These are phyloP conservation scores for Fusarium lateritium DNA, from an alignment of 2,329 filamentous ascomycete species.

Conservation along the genomic window DNA sequence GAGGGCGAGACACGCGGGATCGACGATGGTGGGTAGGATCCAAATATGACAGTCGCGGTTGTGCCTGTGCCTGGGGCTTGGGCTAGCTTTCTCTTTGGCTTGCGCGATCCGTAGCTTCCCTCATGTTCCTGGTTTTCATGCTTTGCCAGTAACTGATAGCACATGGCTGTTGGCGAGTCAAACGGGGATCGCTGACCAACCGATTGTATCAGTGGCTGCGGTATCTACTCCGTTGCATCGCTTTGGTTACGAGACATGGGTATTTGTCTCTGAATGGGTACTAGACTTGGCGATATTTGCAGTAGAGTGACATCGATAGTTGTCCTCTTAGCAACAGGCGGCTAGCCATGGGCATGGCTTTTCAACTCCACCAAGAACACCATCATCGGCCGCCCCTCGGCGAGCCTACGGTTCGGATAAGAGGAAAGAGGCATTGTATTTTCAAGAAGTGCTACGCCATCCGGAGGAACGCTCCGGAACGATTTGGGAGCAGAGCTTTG, in stretches of 20 bases:
- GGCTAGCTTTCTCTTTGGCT: constrained; percentile 24
- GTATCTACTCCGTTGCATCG: constrained; percentile 30
- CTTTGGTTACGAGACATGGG: constrained; percentile 24
- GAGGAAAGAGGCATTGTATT: not conserved
- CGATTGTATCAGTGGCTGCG: constrained; percentile 39
- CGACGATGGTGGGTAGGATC: constrained; percentile 49
- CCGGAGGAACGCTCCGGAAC: constrained; percentile 11
- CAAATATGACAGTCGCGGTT: constrained; percentile 40
- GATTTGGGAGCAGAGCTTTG: constrained; percentile 10
- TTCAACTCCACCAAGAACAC: constrained; percentile 43
- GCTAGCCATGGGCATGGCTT: constrained; percentile 31
- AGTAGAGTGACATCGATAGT: constrained; percentile 42
- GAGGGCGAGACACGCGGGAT: constrained; percentile 39
- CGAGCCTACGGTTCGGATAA: constrained; percentile 19
- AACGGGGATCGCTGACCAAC: constrained; percentile 26
- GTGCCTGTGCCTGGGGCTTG: constrained; percentile 42
- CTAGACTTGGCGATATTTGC: constrained; percentile 30
- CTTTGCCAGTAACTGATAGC: constrained; percentile 20
- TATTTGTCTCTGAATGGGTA: constrained; percentile 32
- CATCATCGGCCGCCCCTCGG: constrained; percentile 41
- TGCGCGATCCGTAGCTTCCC: constrained; percentile 30
- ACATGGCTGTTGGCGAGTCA: constrained; percentile 33
- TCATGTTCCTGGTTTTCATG: constrained; percentile 30
- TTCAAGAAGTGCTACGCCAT: not conserved
- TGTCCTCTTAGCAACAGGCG: constrained; percentile 29